Evolutionary conservation across 176 grass and related monocot species (phyloP).

Genomic region (Triticum monococcum): DNA sequence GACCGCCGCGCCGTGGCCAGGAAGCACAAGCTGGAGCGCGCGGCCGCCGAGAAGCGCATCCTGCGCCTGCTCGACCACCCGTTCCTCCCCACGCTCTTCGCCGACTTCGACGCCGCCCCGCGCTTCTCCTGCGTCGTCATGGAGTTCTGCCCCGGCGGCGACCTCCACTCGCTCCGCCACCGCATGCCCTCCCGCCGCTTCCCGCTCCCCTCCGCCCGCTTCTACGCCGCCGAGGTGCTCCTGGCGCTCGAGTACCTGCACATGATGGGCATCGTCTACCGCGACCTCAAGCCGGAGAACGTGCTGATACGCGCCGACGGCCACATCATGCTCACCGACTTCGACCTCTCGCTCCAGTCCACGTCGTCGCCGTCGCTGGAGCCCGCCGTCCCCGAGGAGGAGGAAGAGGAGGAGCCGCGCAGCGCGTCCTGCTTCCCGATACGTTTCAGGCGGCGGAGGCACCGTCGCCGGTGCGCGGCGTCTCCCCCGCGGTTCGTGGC

Average conservation of each 20-base stretch:
- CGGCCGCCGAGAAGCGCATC: slow-evolving; percentile 67
- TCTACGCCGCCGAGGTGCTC: slow-evolving; percentile 93
- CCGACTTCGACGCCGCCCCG: slow-evolving; percentile 71
- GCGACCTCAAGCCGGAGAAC: slow-evolving; percentile 98
- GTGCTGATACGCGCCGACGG: slow-evolving; percentile 82
- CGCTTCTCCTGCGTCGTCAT: slow-evolving; percentile 82
- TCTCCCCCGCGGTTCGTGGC: slow-evolving; percentile 49
- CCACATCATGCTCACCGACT: slow-evolving; percentile 98
- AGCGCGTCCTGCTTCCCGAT: slow-evolving; percentile 57
- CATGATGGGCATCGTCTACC: slow-evolving; percentile 91
- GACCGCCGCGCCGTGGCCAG: slow-evolving; percentile 51
- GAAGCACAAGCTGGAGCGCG: slow-evolving; percentile 77
- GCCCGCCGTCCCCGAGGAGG: neutral
- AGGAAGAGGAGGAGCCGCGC: fast-evolving
- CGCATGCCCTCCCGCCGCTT: slow-evolving; percentile 67
- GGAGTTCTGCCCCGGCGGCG: slow-evolving; percentile 88
- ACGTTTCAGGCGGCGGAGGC: neutral
- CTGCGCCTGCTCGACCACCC: slow-evolving; percentile 77
- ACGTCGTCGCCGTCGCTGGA: slow-evolving; percentile 60
- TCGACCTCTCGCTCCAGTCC: slow-evolving; percentile 83
- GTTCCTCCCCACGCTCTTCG: slow-evolving; percentile 76
- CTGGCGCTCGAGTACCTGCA: slow-evolving; percentile 91
- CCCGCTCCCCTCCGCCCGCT: slow-evolving; percentile 52
- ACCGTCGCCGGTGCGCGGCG: neutral
- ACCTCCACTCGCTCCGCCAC: slow-evolving; percentile 85